Percentiles rank a stretch among this genome's conserved stretches.
Conservation (phyloP, 441 rosid species). For the Gossypium gossypioides region DNA sequence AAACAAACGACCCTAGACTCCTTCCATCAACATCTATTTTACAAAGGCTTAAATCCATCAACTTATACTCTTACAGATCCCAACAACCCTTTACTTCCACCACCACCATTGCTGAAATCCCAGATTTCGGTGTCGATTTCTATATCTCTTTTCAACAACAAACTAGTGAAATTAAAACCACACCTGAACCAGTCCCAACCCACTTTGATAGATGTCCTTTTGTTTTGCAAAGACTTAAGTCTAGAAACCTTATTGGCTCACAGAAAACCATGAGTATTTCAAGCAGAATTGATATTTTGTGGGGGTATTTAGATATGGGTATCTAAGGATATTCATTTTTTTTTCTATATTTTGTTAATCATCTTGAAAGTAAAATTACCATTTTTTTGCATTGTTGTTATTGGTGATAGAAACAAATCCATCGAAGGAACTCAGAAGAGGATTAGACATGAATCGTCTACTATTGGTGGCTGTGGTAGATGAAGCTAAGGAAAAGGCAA, state of each 20-base stretch:
- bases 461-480: constrained; percentile 31
- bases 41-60: no score
- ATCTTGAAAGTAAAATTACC: background rate
- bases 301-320: background rate
- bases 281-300: background rate
- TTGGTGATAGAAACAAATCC: constrained; percentile 31
- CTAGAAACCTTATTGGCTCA: constrained; percentile 42
- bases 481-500: constrained; percentile 32
- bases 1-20: constrained; percentile 14
- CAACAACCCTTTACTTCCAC: no score
- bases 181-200: constrained; percentile 19
- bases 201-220: constrained; percentile 51
- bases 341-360: background rate
- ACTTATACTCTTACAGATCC: no score
- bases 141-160: constrained; percentile 11
- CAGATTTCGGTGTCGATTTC: constrained; percentile 9
- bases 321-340: no score
- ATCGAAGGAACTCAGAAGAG: constrained; percentile 22
- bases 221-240: constrained; percentile 45
- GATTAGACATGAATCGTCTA: constrained; percentile 43
- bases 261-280: constrained; percentile 26
- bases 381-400: background rate
- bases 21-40: constrained; percentile 46
- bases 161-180: constrained; percentile 11
- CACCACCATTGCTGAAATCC: constrained; percentile 6